These are phyloP conservation scores for Lepidium aucheri DNA, from an alignment of 345 rosid genomes.

Conservation along the genomic window DNA sequence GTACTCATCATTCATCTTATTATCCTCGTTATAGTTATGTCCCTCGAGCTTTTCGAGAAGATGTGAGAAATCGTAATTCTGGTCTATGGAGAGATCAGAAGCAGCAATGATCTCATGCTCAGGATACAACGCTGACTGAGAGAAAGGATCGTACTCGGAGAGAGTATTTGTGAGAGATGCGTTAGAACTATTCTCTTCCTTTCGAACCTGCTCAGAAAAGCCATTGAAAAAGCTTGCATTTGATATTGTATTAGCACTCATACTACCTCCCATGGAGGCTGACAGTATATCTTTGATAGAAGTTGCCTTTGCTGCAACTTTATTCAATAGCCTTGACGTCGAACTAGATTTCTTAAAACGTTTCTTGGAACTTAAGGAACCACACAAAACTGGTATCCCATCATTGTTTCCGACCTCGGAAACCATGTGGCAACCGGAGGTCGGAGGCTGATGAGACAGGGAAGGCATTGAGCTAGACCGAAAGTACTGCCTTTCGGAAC, in stretches of 20 bases:
- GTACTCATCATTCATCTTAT: background rate
- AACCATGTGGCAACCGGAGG: background rate
- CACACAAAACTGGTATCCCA: background rate
- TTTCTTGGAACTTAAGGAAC: constrained; percentile 20
- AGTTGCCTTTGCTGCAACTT: constrained; percentile 25
- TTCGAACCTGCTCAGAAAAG: constrained; percentile 9
- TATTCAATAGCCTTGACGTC: constrained; percentile 27
- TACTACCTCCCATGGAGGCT: constrained; percentile 25
- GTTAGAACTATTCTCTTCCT: constrained; percentile 8
- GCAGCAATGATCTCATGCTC: constrained; percentile 15
- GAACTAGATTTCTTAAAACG: constrained; percentile 11
- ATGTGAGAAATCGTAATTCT: constrained; percentile 14
- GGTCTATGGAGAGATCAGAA: constrained; percentile 4
- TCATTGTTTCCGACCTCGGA: constrained; percentile 9
- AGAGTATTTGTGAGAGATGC: background rate
- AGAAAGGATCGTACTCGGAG: constrained; percentile 4
- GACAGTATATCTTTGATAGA: constrained; percentile 18
- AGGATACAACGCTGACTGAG: constrained; percentile 8
- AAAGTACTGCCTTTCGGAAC: constrained; percentile 11
- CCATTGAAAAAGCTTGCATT: constrained; percentile 11
- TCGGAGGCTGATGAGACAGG: background rate
- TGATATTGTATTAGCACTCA: constrained; percentile 7
- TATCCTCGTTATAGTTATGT: constrained; percentile 5
- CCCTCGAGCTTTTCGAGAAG: constrained; percentile 13
- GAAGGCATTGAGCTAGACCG: constrained; percentile 23